Evolutionary conservation across 768 basidiomycete genomes (phyloP), one percentile per base, ranked within the genome.

Genomic region (Mycena venus): DNA sequence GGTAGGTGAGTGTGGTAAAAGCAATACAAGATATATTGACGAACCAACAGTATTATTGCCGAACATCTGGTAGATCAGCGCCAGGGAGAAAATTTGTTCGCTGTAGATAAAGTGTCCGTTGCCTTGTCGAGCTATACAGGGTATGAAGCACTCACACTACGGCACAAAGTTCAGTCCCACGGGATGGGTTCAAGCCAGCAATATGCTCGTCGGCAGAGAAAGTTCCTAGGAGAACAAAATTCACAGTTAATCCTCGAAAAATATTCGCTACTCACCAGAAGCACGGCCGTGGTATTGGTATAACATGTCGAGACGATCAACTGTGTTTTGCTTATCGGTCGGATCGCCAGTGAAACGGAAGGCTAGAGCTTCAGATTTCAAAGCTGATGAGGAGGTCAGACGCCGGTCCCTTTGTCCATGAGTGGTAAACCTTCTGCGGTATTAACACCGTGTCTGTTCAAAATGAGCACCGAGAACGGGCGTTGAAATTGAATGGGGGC

Each of bases 61-160:
- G 25, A 86, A 83, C 21, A 80, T 84, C 63, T 85, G 83, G 67
- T 86, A 87, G 47, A 87, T 83, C 2, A 84, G 83, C 1, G 85
- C 84, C 11, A 87, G 77, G 1, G 86, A 86, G 72, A 87, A 86
- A 2, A 87, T 86, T 71, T 86, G 86, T 69, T 87, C 86, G 1
- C 85, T 87, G 34, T n/a, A 47, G 60, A 10, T 2, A 14, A 40
- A 49, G 12, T 25, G 68, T 31, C 19, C 12, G 4, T 23, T 3
- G 4, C 4, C 31, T n/a, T 29, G 25, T 15, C 42, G 19, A 4
- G 25, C 5, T 21, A 17, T 38, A 21, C 19, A 31, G 12, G 58
- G 59, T 62, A 21, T 19, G 8, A 10, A 38, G n/a, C 14, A 75
- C 83, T 29, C 72, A 86, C 86, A 86, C 86, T 3, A 87, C 83